These are phyloP conservation scores for Luvunga scandens DNA, from an alignment of 345 rosid genomes.

Conservation along the genomic window DNA sequence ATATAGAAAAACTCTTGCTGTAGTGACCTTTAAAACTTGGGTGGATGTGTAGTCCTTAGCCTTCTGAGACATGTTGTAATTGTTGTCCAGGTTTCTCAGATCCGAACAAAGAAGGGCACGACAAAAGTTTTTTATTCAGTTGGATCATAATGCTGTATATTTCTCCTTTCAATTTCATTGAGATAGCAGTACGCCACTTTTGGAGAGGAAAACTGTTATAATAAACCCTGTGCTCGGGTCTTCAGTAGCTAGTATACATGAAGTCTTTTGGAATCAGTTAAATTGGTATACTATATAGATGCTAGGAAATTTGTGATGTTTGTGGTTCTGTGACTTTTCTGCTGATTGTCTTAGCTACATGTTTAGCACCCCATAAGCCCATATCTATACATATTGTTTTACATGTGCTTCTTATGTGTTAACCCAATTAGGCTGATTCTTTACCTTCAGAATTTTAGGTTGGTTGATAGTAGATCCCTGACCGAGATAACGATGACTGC, in stretches of 20 bases:
- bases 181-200: not conserved
- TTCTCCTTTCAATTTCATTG: not conserved
- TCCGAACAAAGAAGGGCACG: conserved; percentile 67
- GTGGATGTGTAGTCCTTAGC: not conserved
- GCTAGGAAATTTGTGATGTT: not conserved
- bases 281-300: not conserved
- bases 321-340: not conserved
- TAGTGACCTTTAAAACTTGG: not conserved
- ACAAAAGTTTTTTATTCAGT: conserved; percentile 68
- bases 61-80: conserved; percentile 3
- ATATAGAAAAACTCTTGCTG: not conserved
- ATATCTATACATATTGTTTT: not conserved
- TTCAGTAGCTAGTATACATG: not conserved
- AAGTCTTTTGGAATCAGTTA: not conserved
- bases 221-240: not conserved
- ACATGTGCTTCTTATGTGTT: not conserved
- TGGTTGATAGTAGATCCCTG: not conserved
- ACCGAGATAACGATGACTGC: not conserved
- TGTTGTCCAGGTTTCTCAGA: conserved; percentile 52
- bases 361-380: not conserved
- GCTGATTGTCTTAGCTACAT: not conserved
- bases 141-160: conserved; percentile 20
- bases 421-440: not conserved
- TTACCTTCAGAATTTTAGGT: not conserved
- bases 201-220: not conserved